A percentile compares a stretch with the other conserved stretches of the same genome.
These are phyloP conservation scores for Exophiala sp. DNA, from an alignment of 2,329 filamentous ascomycete species.

Conservation along the genomic window DNA sequence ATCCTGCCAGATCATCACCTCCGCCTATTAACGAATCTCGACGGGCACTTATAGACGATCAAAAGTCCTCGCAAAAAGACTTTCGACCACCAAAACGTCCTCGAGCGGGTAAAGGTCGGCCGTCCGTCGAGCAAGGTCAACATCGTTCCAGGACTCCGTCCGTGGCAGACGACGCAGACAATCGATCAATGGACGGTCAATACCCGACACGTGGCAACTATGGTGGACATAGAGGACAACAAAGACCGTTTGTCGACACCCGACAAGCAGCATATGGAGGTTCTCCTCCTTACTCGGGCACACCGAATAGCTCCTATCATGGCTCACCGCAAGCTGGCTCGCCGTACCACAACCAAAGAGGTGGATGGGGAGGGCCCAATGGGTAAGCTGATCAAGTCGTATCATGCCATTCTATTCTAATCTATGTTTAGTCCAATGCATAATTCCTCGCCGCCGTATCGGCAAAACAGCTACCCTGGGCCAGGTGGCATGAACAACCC, in stretches of 20 bases:
- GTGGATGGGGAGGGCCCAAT: constrained; percentile 51
- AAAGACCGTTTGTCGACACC: constrained; percentile 41
- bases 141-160: constrained; percentile 19
- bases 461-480: constrained; percentile 53
- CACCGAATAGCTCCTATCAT: constrained; percentile 54
- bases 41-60: constrained; percentile 11
- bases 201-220: constrained; percentile 32
- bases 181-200: constrained; percentile 33
- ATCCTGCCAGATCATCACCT: constrained; percentile 14
- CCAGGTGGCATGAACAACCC: constrained; percentile 49
- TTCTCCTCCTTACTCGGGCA: constrained; percentile 55
- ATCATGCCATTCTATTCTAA: constrained; percentile 29
- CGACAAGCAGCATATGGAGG: constrained; percentile 50
- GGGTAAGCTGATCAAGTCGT: constrained; percentile 46
- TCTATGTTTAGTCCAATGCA: constrained; percentile 38
- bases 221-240: constrained; percentile 35
- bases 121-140: constrained; percentile 1
- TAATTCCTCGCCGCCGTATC: constrained; percentile 63
- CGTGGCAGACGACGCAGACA: constrained; percentile 32
- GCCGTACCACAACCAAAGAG: constrained; percentile 55
- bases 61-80: constrained; percentile 13
- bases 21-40: constrained; percentile 12
- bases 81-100: constrained; percentile 8
- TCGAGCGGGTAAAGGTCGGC: constrained; percentile 1
- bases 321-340: constrained; percentile 61